A percentile compares a stretch with the other conserved stretches of the same genome.
Conservation (phyloP, 2,329 filamentous ascomycete species). For the Fusarium multiceps region DNA sequence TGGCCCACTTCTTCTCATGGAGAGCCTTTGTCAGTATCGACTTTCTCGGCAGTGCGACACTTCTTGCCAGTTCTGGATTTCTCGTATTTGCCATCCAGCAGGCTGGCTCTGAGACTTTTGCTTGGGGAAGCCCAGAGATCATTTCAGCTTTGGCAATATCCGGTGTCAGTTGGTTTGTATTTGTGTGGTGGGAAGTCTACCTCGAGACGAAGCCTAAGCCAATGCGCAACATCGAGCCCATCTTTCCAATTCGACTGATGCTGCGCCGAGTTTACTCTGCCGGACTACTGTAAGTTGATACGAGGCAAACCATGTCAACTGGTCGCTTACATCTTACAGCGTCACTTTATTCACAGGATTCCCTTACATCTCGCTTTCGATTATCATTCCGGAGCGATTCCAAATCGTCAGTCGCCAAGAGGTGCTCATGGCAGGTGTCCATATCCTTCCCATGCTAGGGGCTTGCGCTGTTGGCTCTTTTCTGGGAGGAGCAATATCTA, state of each 20-base stretch:
- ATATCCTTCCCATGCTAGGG: constrained; percentile 68
- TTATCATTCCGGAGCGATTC: constrained; percentile 69
- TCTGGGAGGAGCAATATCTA: constrained; percentile 64
- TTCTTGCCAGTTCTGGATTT: constrained; percentile 64
- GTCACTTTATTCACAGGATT: constrained; percentile 68
- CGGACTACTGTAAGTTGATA: constrained; percentile 59
- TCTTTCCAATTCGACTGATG: constrained; percentile 65
- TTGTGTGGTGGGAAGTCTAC: constrained; percentile 63
- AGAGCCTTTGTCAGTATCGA: constrained; percentile 62
- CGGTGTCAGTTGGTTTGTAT: constrained; percentile 59
- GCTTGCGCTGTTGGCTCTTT: constrained; percentile 68
- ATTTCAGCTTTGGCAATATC: constrained; percentile 61
- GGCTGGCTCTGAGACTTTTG: constrained; percentile 62
- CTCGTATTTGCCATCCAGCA: constrained; percentile 68
- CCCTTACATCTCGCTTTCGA: constrained; percentile 67
- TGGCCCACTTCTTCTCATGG: constrained; percentile 53
- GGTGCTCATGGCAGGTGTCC: constrained; percentile 65
- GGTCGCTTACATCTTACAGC: constrained; percentile 49
- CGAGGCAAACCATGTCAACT: neutral
- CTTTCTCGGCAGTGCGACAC: constrained; percentile 61
- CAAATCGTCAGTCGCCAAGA: constrained; percentile 67
- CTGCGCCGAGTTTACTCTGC: constrained; percentile 62
- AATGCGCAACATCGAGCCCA: constrained; percentile 59
- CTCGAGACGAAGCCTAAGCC: constrained; percentile 53
- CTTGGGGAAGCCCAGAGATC: constrained; percentile 65